phyloP scores from a whole-genome alignment of 139 green algal genomes.

The Coelastrella sp. region DNA sequence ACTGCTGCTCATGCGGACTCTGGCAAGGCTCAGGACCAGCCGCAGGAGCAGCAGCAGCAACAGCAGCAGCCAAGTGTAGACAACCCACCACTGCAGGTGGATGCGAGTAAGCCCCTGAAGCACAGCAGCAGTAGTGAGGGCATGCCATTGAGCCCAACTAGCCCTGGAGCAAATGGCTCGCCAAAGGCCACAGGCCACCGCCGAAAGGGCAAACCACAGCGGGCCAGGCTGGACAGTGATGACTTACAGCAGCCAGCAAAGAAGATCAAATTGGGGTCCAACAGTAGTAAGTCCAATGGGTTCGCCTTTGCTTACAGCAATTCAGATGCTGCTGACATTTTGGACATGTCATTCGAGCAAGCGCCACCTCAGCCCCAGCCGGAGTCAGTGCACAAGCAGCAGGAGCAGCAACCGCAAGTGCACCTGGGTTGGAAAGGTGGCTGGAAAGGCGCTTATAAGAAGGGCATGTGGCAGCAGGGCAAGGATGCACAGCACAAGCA shows the following conservation, averaged over 20 bases:
- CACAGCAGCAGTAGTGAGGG: constrained; percentile 47
- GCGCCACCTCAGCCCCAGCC: background rate
- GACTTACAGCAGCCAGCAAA: constrained; percentile 41
- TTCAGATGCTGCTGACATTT: background rate
- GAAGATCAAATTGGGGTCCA: constrained; percentile 23
- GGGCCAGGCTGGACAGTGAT: constrained; percentile 40
- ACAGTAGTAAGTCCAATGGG: constrained; percentile 12
- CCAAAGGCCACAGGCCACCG: constrained; percentile 15
- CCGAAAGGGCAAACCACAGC: constrained; percentile 42
- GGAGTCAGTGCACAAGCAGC: background rate
- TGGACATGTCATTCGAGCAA: constrained; percentile 24
- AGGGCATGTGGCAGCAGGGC: constrained; percentile 42
- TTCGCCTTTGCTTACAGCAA: constrained; percentile 9
- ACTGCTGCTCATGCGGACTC: constrained; percentile 10
- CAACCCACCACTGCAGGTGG: background rate
- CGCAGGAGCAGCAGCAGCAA: background rate
- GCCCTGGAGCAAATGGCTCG: constrained; percentile 16
- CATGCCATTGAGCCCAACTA: constrained; percentile 26
- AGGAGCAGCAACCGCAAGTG: constrained; percentile 1
- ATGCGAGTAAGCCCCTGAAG: constrained; percentile 8
- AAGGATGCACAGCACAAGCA: constrained; percentile 30
- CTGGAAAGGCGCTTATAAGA: constrained; percentile 51
- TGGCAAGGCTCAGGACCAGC: background rate
- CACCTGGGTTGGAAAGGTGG: constrained; percentile 45
- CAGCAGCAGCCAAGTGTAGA: background rate